Percentiles rank a stretch among this genome's conserved stretches.
These are phyloP conservation scores for Torrubiellomyces zombiae DNA, from an alignment of 2,329 filamentous ascomycete species.

Conservation along the genomic window DNA sequence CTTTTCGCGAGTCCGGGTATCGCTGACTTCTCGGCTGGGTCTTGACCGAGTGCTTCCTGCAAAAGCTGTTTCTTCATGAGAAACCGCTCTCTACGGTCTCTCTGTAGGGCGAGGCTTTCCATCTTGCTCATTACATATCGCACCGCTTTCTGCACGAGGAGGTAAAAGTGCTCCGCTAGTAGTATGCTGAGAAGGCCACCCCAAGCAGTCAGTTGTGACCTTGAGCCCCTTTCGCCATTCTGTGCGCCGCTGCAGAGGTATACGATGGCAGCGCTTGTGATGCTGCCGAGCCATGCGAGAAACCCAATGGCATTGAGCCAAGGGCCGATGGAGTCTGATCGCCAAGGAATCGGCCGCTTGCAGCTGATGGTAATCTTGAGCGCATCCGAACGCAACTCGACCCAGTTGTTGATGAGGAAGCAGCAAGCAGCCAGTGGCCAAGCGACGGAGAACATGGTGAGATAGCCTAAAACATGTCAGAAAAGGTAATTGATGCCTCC, in stretches of 20 bases:
- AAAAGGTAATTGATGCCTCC: constrained; percentile 1
- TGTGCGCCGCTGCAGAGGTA: constrained; percentile 68
- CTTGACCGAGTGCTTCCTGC: constrained; percentile 50
- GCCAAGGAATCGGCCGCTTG: constrained; percentile 76
- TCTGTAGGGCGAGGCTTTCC: constrained; percentile 73
- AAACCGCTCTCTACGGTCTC: constrained; percentile 69
- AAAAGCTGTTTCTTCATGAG: constrained; percentile 65
- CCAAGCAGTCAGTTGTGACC: constrained; percentile 60
- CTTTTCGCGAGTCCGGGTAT: constrained; percentile 30
- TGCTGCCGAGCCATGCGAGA: constrained; percentile 81
- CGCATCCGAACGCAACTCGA: constrained; percentile 84
- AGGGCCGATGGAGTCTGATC: constrained; percentile 85
- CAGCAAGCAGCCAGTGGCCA: constrained; percentile 87
- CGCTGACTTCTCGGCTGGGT: constrained; percentile 30
- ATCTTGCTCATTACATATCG: constrained; percentile 59
- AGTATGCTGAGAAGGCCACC: constrained; percentile 68
- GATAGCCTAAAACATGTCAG: constrained; percentile 44
- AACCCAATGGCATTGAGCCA: constrained; percentile 79
- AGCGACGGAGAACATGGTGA: constrained; percentile 79
- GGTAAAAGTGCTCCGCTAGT: constrained; percentile 76
- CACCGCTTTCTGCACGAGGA: constrained; percentile 59
- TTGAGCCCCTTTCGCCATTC: constrained; percentile 47
- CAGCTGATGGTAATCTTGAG: constrained; percentile 86
- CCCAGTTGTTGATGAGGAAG: constrained; percentile 90
- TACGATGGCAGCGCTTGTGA: constrained; percentile 75